Base-by-base conservation (phyloP, 2,329 filamentous ascomycete species). In the Sarocladium oryzae region DNA sequence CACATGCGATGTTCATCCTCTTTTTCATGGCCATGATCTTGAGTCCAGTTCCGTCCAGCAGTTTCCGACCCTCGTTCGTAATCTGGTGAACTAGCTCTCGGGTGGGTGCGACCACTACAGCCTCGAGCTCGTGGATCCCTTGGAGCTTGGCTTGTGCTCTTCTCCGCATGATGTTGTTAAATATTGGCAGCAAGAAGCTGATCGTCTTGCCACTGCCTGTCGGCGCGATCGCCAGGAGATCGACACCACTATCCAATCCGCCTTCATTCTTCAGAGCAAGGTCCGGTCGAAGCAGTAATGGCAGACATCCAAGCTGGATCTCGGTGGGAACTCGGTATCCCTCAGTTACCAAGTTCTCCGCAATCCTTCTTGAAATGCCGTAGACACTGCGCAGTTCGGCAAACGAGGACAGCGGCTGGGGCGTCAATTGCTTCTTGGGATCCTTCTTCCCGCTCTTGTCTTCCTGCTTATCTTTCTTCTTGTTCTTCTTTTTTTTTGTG, bases 201-300 rank as follows among this genome's bases (percentile, higher is more conserved):
- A 99, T 74, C 0, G 93, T 99, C 74, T 99, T 99, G 40, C 93
- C 93, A 65, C 92, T 97, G 21, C 93, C 93, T 0, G 93, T 99
- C 1, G 93, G 93, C 2, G 93, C 93, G 38, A 97, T 84, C 0
- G 89, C 88, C 56, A 99, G 69, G 35, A 99, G 81, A 71, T 99
- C 85, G 4, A 92, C 73, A 8, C 66, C 66, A 13, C 57, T 53
- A 2, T 63, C 62, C 18, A 72, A 53, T 18, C 68, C 66, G 20
- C 61, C 62, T 23, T 64, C 67, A 3, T 63, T 65, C 11, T 63
- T 62, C 26, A 82, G 67, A 1, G 78, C 78, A 52, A 66, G 71
- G 55, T 75, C 71, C 0, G 80, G 75, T 15, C 75, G 68, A 26
- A 97, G 71, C 32, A 97, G 72, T 41, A 97, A 69, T 24, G 93